Conservation (phyloP, 163 green algal genomes). For the Scenedesmus sp. region DNA sequence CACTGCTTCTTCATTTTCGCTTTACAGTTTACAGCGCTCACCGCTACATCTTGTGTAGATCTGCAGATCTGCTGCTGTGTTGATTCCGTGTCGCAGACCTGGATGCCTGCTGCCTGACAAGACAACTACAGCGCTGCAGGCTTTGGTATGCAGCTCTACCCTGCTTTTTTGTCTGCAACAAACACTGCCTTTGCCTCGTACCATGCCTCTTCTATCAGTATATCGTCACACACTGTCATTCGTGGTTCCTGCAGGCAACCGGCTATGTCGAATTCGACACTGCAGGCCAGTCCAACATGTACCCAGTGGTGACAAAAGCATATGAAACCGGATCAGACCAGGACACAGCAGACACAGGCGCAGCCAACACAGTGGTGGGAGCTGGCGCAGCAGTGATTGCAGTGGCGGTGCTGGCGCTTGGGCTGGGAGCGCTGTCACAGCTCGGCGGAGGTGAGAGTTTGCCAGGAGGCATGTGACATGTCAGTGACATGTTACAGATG, state of each 20-base stretch:
- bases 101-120: too few species aligned
- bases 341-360: constrained; percentile 20
- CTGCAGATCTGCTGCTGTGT: too few species aligned
- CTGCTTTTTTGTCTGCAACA: too few species aligned
- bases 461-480: neutral
- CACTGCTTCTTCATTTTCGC: too few species aligned
- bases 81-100: too few species aligned
- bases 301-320: constrained; percentile 41
- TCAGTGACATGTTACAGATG: neutral
- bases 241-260: neutral
- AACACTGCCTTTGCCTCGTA: too few species aligned
- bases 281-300: constrained; percentile 53
- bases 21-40: too few species aligned
- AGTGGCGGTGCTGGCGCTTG: constrained; percentile 34
- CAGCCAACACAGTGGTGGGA: constrained; percentile 25
- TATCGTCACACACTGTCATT: too few species aligned
- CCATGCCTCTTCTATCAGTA: too few species aligned
- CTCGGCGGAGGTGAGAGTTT: neutral
- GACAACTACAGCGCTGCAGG: too few species aligned
- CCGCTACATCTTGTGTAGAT: too few species aligned
- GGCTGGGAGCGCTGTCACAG: constrained; percentile 31
- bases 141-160: too few species aligned
- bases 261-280: constrained; percentile 37
- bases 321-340: constrained; percentile 31
- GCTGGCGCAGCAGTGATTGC: constrained; percentile 33